phyloP scores from a whole-genome alignment of 2,329 filamentous ascomycete species.

The Venturia aucupariae region DNA sequence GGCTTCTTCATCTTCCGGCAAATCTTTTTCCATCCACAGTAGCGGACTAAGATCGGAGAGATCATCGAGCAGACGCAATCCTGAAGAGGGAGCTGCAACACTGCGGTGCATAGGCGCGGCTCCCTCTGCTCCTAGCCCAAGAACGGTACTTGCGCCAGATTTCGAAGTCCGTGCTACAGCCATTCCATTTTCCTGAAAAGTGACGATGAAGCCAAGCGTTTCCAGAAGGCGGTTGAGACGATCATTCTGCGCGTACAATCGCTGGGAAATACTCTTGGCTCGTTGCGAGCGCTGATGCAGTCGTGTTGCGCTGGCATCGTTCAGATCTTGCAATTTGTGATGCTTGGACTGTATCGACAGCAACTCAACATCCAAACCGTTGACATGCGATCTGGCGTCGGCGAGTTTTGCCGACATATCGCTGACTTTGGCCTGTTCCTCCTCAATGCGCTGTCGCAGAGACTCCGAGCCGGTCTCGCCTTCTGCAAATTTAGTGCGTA shows the following conservation, averaged over 20 bases:
- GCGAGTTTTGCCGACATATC: conserved; percentile 62
- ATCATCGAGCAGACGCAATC: conserved; percentile 46
- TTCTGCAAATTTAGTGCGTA: conserved; percentile 66
- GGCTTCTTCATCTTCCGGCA: conserved; percentile 55
- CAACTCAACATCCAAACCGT: conserved; percentile 67
- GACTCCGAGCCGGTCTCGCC: conserved; percentile 78
- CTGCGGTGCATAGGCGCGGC: conserved; percentile 31
- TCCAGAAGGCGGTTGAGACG: conserved; percentile 77
- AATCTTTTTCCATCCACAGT: conserved; percentile 69
- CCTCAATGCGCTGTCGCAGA: conserved; percentile 63
- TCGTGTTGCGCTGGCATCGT: conserved; percentile 39
- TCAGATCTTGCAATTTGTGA: conserved; percentile 43
- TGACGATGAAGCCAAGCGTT: conserved; percentile 73
- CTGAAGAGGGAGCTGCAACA: conserved; percentile 26
- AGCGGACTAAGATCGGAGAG: conserved; percentile 63
- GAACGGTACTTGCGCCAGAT: conserved; percentile 29
- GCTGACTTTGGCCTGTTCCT: conserved; percentile 63
- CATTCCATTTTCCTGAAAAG: conserved; percentile 63
- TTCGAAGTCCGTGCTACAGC: conserved; percentile 62
- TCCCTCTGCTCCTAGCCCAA: conserved; percentile 29
- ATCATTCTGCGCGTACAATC: conserved; percentile 74
- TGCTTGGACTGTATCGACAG: conserved; percentile 58
- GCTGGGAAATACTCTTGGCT: conserved; percentile 75
- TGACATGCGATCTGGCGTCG: conserved; percentile 65
- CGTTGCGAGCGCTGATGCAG: conserved; percentile 62